A percentile compares a stretch with the other conserved stretches of the same genome.
These are phyloP conservation scores for Mycena galopus DNA, from an alignment of 768 basidiomycete species.

Conservation along the genomic window DNA sequence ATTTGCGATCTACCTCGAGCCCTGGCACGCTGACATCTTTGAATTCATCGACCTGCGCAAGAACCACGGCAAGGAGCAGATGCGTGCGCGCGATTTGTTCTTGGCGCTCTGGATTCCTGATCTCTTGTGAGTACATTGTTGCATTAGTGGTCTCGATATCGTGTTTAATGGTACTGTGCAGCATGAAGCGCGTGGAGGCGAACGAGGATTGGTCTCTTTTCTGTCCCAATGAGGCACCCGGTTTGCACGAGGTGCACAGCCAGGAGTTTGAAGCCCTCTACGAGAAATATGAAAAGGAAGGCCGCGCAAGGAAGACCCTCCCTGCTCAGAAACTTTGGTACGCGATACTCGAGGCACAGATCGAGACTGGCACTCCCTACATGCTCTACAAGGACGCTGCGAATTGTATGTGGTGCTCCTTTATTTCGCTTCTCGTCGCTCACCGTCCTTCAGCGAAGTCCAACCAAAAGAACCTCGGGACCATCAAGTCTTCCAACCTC, in stretches of 20 bases:
- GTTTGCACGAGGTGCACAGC: conserved; percentile 88
- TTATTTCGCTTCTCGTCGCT: background rate
- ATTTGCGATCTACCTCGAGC: conserved; percentile 99
- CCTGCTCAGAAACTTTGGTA: conserved; percentile 99
- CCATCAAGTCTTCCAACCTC: conserved; percentile 88
- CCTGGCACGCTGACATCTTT: conserved; percentile 98
- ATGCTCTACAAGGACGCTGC: conserved; percentile 99
- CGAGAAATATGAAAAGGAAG: conserved; percentile 90
- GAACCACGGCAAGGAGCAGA: conserved; percentile 99
- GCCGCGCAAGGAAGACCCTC: conserved; percentile 86
- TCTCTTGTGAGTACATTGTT: conserved; percentile 77
- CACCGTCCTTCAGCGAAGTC: conserved; percentile 69
- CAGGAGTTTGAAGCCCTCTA: conserved; percentile 91
- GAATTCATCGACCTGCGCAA: conserved; percentile 98
- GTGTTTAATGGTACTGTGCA: conserved; percentile 42
- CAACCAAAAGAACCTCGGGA: conserved; percentile 87
- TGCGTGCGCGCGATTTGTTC: conserved; percentile 97
- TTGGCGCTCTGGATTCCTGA: conserved; percentile 99
- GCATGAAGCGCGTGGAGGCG: conserved; percentile 97
- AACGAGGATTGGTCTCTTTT: conserved; percentile 95
- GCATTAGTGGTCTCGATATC: background rate
- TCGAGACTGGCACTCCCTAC: conserved; percentile 98
- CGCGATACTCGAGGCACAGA: conserved; percentile 95
- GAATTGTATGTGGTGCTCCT: conserved; percentile 71
- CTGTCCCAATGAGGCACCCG: conserved; percentile 97